Percentiles rank a stretch among this genome's conserved stretches.
These are phyloP conservation scores for Phytopythium litorale DNA, from an alignment of 352 stramenopile genomes.

Conservation along the genomic window DNA sequence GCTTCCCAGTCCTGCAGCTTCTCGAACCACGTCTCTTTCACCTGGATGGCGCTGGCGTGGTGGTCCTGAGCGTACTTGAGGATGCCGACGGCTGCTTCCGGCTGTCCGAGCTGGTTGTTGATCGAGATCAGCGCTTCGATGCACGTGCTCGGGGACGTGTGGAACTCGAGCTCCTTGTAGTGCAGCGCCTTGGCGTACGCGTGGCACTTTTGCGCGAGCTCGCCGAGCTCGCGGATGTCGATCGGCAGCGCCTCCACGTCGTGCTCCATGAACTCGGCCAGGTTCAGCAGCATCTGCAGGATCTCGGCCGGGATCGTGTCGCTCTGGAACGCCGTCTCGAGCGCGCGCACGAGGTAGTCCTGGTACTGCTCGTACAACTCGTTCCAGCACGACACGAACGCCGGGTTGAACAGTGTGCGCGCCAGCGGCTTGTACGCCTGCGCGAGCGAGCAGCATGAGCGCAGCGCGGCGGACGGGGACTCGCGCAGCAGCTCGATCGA, in stretches of 20 bases:
- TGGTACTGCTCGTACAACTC: conserved; percentile 94
- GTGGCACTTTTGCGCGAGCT: conserved; percentile 95
- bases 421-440: conserved; percentile 97
- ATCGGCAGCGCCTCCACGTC: conserved; percentile 96
- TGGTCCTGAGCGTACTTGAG: conserved; percentile 91
- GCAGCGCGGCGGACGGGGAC: conserved; percentile 92
- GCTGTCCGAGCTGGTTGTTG: conserved; percentile 97
- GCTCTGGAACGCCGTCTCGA: conserved; percentile 94
- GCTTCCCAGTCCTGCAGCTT: conserved; percentile 98
- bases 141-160: conserved; percentile 88
- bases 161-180: conserved; percentile 98
- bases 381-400: conserved; percentile 99
- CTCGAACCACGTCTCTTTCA: conserved; percentile 96
- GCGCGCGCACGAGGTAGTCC: conserved; percentile 88
- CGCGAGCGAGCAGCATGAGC: conserved; percentile 91
- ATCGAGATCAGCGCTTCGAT: conserved; percentile 99
- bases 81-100: conserved; percentile 96
- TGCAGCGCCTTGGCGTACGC: conserved; percentile 95
- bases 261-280: conserved; percentile 99
- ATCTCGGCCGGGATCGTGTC: conserved; percentile 95
- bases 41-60: conserved; percentile 79
- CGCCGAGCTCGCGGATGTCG: conserved; percentile 93
- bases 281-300: conserved; percentile 94
- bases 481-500: conserved; percentile 96
- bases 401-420: conserved; percentile 96